Evolutionary conservation across 2,329 filamentous ascomycete genomes (phyloP), one percentile per base, ranked within the genome.

Genomic region (Sordariomycetes sp.): DNA sequence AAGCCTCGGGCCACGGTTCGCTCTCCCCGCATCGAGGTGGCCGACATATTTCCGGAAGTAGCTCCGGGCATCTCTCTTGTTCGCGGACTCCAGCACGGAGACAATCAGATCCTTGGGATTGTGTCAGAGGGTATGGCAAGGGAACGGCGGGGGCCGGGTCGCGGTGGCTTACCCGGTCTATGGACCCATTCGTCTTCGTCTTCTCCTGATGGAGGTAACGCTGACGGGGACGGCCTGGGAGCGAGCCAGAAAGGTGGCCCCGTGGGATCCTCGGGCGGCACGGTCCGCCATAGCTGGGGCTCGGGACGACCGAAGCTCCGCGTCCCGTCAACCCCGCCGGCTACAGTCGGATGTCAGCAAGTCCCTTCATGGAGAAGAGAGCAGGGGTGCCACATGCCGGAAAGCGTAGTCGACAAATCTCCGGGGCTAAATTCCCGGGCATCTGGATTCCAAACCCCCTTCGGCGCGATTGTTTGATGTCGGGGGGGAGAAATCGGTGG

Each of bases 61-160:
- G 43, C 89, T 86, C 71, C 89, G 92, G 54, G 92, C 91, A 74
- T 99, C 94, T 65, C 94, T 85, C 72, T 92, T 96, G 0, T 93
- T 97, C 6, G 92, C 89, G 12, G 91, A 90, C 66, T 89, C 90
- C 35, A 99, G 78, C 3, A 97, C 82, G 18, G 90, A 92, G 35
- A 95, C 79, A 65, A 96, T 86, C 66, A 96, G 88, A 67, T 96
- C 90, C 87, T 91, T 32, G 22, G 20, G 8, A 14, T 20, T 11
- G 3, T 7, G 46, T 50, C 22, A 50, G 46, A 24, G 46, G 3
- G 8, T 12, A 22, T 24, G 20, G n/a, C 3, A n/a, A 24, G 7
- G 6, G 46, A n/a, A n/a, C 7, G 20, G 46, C 20, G 12, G 46
- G 11, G 22, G 8, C 43, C n/a, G 2, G n/a, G 46, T n/a, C 16